Conservation (phyloP, 2,329 filamentous ascomycete genomes). For the Zymoseptoria passerinii region DNA sequence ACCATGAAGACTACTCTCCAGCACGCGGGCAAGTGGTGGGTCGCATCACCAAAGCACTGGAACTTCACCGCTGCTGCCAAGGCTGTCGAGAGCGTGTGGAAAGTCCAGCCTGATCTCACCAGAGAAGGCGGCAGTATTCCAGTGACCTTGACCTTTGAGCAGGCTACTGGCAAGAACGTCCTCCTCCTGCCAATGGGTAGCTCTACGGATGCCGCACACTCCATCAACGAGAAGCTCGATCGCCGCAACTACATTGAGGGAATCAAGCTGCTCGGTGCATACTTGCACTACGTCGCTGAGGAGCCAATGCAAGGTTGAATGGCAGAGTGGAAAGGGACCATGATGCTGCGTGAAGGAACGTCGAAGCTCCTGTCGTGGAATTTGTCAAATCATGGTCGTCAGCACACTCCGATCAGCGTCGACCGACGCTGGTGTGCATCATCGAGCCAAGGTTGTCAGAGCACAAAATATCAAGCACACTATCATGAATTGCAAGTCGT, state of each 20-base stretch:
- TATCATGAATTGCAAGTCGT: neutral
- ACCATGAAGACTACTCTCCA: conserved; percentile 70
- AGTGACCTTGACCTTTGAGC: conserved; percentile 92
- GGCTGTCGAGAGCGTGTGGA: conserved; percentile 93
- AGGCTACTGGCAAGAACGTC: conserved; percentile 97
- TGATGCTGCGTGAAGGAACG: neutral
- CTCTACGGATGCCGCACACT: conserved; percentile 92
- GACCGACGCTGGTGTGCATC: neutral
- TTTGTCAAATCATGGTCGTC: neutral
- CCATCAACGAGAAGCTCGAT: conserved; percentile 97
- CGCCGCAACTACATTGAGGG: conserved; percentile 97
- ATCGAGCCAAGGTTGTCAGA: neutral
- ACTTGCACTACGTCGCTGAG: conserved; percentile 90
- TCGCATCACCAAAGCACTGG: conserved; percentile 95
- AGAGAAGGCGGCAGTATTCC: conserved; percentile 96
- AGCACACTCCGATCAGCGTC: neutral
- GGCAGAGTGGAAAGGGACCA: neutral
- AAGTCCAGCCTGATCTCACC: conserved; percentile 87
- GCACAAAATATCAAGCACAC: neutral
- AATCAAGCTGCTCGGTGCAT: conserved; percentile 88
- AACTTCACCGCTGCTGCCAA: conserved; percentile 93
- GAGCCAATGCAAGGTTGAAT: conserved; percentile 50
- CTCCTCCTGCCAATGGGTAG: conserved; percentile 93
- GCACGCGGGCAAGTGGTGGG: conserved; percentile 98
- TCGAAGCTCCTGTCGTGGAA: no score